A percentile compares a stretch with the other conserved stretches of the same genome.
phyloP scores from a whole-genome alignment of 1,284 basidiomycete species.

The Apiotrichum domesticum region DNA sequence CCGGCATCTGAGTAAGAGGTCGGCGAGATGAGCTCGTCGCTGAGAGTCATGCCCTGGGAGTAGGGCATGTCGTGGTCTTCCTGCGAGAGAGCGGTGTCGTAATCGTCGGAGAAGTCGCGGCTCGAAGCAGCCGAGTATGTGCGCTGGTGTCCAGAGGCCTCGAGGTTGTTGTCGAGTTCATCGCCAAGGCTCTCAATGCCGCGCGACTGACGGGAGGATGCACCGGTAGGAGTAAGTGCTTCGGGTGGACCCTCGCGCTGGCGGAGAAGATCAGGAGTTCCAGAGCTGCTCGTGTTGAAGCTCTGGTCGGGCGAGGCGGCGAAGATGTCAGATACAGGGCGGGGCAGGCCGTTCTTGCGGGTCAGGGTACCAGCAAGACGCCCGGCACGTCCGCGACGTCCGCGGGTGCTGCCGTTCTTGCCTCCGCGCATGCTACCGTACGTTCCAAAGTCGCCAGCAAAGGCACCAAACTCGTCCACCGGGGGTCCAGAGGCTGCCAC shows the following conservation, averaged over 20 bases:
- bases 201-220: not conserved
- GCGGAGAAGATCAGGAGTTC: conserved; percentile 41
- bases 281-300: conserved; percentile 37
- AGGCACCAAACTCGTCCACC: conserved; percentile 34
- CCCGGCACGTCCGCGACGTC: conserved; percentile 32
- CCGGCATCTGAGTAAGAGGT: conserved; percentile 26
- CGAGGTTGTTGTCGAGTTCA: conserved; percentile 8
- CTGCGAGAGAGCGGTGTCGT: conserved; percentile 3
- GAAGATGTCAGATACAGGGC: conserved; percentile 22
- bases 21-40: conserved; percentile 34
- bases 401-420: conserved; percentile 32
- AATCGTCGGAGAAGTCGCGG: not conserved
- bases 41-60: conserved; percentile 23
- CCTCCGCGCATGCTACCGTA: conserved; percentile 8
- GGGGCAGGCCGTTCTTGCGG: conserved; percentile 30
- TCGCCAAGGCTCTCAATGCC: conserved; percentile 16
- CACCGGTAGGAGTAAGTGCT: conserved; percentile 2
- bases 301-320: conserved; percentile 24
- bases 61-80: conserved; percentile 3
- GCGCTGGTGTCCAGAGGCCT: conserved; percentile 2
- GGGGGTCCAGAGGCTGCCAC: not conserved
- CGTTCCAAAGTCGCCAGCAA: not conserved
- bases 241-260: conserved; percentile 19
- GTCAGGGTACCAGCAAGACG: conserved; percentile 33
- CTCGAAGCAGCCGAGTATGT: not conserved